Base-by-base conservation (phyloP, 2,329 filamentous ascomycete species). In the Fusarium mangiferae region DNA sequence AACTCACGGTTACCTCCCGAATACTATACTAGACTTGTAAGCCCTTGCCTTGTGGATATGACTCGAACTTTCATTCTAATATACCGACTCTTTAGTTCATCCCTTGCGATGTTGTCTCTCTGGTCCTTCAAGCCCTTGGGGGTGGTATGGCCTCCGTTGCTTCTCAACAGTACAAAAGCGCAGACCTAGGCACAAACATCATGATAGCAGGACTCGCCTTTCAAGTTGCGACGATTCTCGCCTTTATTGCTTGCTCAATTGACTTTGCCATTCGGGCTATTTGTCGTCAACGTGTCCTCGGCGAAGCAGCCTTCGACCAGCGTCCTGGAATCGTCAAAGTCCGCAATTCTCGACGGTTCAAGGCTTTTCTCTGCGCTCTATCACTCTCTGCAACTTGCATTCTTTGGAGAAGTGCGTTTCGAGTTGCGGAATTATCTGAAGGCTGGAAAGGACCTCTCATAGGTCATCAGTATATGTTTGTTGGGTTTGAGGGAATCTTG, bases 171-270 rank as follows among this genome's bases (percentile, higher is more conserved):
- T 73, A 82, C 49, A 62, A 82, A 11, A 78, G 78, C 22, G 74
- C 82, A 20, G 70, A 67, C 17, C 42, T 52, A 1, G 91, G 90
- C n/a, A 85, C 88, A 70, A 83, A 92, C 77, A 87, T 92, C 81
- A 91, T 90, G 86, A 85, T 93, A n/a, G 89, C 89, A 9, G 91
- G 91, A 38, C 85, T 92, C 0, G 80, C 85, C 24, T 89, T 88
- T 78, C 90, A 93, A 76, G 90, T 92, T 48, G 80, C 86, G 67
- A 90, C 88, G 10, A 83, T 91, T 41, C 72, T 85, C 46, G 78
- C 86, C 63, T 93, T 92, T 83, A 86, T 88, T 55, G 33, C 76
- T 30, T 82, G 89, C 38, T 84, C 84, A 17, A 38, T 79, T 62
- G 87, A 90, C 76, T 91, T 89, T 77, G 81, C 82, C n/a, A 72